phyloP scores from a whole-genome alignment of 2,329 filamentous ascomycete species.

The Fusarium sambucinum region DNA sequence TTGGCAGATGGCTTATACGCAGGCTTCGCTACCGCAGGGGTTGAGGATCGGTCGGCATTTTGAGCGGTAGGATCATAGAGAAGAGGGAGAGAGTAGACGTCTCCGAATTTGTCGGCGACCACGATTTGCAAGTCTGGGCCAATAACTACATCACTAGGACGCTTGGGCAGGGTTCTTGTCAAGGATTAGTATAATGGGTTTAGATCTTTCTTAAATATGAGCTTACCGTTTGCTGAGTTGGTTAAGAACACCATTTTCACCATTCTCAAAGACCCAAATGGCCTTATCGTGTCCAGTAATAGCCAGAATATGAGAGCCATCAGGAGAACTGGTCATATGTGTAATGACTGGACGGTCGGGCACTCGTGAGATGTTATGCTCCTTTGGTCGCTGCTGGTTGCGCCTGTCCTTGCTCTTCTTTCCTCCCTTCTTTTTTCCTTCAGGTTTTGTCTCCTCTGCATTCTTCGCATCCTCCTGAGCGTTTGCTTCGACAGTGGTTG shows the following conservation, averaged over 20 bases:
- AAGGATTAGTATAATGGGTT: slow-evolving; percentile 45
- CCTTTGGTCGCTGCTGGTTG: slow-evolving; percentile 35
- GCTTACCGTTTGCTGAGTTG: slow-evolving; percentile 79
- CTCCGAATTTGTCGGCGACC: slow-evolving; percentile 94
- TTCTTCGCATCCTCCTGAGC: slow-evolving; percentile 13
- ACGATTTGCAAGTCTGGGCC: slow-evolving; percentile 80
- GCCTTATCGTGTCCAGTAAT: slow-evolving; percentile 93
- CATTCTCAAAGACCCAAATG: slow-evolving; percentile 82
- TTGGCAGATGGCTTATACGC: slow-evolving; percentile 65
- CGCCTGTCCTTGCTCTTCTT: slow-evolving; percentile 51
- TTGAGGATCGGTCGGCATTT: slow-evolving; percentile 19
- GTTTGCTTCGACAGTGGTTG: slow-evolving; percentile 42
- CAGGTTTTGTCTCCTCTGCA: slow-evolving; percentile 22
- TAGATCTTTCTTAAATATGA: not conserved
- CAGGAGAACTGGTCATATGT: slow-evolving; percentile 71
- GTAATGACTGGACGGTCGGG: slow-evolving; percentile 74
- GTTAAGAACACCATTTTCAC: slow-evolving; percentile 69
- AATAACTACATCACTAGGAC: slow-evolving; percentile 81
- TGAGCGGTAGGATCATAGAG: slow-evolving; percentile 42
- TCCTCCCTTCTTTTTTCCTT: slow-evolving; percentile 45
- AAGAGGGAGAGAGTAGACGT: slow-evolving; percentile 90
- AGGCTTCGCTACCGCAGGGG: slow-evolving; percentile 46
- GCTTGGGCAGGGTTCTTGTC: slow-evolving; percentile 84
- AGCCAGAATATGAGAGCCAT: slow-evolving; percentile 77
- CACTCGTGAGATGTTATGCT: slow-evolving; percentile 48